Evolutionary conservation across 768 basidiomycete species (phyloP).

Genomic region (Tremella mesenterica): DNA sequence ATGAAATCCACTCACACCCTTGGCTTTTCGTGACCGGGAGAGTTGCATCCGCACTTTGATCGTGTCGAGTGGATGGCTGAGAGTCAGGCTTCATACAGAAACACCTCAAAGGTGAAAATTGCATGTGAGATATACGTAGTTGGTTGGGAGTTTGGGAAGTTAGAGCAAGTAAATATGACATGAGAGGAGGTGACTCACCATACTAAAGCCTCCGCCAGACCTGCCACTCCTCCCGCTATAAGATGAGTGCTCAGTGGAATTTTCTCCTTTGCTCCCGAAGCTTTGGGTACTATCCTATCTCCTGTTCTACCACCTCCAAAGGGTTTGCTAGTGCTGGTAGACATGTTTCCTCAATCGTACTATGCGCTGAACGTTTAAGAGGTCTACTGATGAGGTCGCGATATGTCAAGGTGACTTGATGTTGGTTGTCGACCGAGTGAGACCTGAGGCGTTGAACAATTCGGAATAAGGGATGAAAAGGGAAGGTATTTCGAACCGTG

Average conservation of each 20-base stretch:
- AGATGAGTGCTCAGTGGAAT: constrained; percentile 57
- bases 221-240: constrained; percentile 87
- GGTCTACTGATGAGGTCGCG: too few relatives aligned
- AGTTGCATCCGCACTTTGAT: constrained; percentile 99
- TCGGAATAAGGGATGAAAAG: too few relatives aligned
- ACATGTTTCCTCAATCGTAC: constrained; percentile 21
- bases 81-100: constrained; percentile 4
- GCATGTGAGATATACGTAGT: too few relatives aligned
- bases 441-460: too few relatives aligned
- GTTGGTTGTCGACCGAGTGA: too few relatives aligned
- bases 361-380: too few relatives aligned
- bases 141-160: too few relatives aligned
- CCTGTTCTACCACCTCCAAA: constrained; percentile 33
- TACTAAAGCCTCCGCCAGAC: constrained; percentile 76
- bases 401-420: too few relatives aligned
- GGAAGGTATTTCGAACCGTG: too few relatives aligned
- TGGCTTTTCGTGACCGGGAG: constrained; percentile 62
- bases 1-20: constrained; percentile 62
- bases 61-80: constrained; percentile 92
- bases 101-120: too few relatives aligned
- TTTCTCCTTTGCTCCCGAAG: constrained; percentile 37
- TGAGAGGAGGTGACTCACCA: constrained; percentile 29
- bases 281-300: constrained; percentile 17
- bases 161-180: not conserved
- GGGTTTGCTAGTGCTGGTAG: constrained; percentile 27